phyloP scores from a whole-genome alignment of 2,329 filamentous ascomycete genomes.

The Trichoderma atroviride region DNA sequence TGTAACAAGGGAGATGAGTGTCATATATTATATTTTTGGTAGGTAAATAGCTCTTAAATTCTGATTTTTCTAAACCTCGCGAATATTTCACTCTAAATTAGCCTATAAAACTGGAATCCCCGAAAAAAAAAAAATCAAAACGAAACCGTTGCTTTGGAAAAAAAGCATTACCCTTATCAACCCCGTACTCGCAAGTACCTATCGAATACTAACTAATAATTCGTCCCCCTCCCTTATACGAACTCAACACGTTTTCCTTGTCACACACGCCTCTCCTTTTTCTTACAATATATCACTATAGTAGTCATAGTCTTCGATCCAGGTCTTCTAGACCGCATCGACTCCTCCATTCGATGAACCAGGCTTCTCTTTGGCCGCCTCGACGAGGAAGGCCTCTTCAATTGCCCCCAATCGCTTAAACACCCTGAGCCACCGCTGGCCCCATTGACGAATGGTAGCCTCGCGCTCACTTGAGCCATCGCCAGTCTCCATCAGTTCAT shows the following conservation, averaged over 20 bases:
- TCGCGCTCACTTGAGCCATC: conserved; percentile 62
- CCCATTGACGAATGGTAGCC: conserved; percentile 76
- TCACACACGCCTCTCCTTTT: background rate
- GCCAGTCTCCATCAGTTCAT: conserved; percentile 71
- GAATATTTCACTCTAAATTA: background rate
- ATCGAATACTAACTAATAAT: background rate
- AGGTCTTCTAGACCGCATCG: conserved; percentile 21
- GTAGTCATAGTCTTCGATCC: conserved; percentile 12
- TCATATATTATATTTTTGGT: background rate
- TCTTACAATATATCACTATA: conserved; percentile 17
- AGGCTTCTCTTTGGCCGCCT: conserved; percentile 37
- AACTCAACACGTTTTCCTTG: background rate
- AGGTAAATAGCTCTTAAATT: background rate
- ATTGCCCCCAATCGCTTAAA: conserved; percentile 82
- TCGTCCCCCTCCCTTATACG: background rate
- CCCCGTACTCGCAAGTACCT: background rate
- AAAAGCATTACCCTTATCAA: too few relatives aligned
- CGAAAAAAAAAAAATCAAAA: background rate
- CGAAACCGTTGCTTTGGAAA: background rate
- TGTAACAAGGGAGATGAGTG: background rate
- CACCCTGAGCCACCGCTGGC: conserved; percentile 80
- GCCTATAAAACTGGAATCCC: background rate
- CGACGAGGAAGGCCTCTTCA: conserved; percentile 69
- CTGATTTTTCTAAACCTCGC: background rate
- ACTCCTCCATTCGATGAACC: conserved; percentile 23